Conservation (phyloP, 1,284 basidiomycete species). For the Ceraceosorus guamensis region DNA sequence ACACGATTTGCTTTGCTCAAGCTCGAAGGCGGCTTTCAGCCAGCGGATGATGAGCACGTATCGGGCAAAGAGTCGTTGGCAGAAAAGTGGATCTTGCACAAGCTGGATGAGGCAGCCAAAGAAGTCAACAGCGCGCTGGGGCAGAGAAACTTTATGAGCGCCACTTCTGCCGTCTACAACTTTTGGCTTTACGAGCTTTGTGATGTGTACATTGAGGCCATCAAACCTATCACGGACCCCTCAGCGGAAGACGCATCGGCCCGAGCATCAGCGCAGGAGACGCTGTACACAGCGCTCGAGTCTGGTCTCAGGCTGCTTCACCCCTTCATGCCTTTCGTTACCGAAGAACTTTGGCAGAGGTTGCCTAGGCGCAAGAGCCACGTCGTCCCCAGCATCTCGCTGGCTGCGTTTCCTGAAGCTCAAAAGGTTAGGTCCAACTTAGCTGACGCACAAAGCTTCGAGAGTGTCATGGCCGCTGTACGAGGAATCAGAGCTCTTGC, state of each 20-base stretch:
- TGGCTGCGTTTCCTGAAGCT: conserved; percentile 71
- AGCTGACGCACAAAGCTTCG: conserved; percentile 55
- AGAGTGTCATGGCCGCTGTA: conserved; percentile 73
- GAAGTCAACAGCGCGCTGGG: conserved; percentile 70
- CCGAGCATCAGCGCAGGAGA: conserved; percentile 82
- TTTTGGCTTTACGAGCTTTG: conserved; percentile 99
- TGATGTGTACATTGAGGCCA: conserved; percentile 89
- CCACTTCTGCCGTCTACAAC: conserved; percentile 76
- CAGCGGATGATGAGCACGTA: conserved; percentile 54
- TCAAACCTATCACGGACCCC: conserved; percentile 71
- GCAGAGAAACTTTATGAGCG: conserved; percentile 84
- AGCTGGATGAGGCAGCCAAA: conserved; percentile 72
- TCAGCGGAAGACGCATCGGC: conserved; percentile 67
- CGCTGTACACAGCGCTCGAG: conserved; percentile 89
- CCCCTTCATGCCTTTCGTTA: conserved; percentile 98
- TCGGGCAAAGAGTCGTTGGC: conserved; percentile 83
- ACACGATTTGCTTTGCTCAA: conserved; percentile 75
- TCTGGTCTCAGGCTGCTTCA: conserved; percentile 81
- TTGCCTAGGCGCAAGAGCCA: conserved; percentile 78
- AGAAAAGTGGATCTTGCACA: conserved; percentile 92
- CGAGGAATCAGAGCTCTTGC: conserved; percentile 76
- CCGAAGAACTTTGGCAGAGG: conserved; percentile 97
- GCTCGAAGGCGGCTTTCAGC: conserved; percentile 43
- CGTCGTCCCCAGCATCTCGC: conserved; percentile 76
- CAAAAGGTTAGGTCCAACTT: conserved; percentile 17